Conservation (phyloP, 2,329 filamentous ascomycete species). For the Ophiostoma montium region DNA sequence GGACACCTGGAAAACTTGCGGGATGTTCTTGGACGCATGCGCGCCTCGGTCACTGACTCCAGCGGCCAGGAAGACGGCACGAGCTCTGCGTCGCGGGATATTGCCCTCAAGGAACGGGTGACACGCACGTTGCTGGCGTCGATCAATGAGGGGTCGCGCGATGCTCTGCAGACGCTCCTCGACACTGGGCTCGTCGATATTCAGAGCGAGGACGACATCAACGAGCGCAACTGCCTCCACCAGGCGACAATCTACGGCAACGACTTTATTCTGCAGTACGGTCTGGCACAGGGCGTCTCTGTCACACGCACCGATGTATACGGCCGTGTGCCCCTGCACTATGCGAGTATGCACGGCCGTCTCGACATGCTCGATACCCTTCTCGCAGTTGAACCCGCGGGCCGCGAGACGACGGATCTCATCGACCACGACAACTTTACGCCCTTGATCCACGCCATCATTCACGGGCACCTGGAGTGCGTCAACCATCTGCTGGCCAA, state of each 20-base stretch:
- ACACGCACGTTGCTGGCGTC: constrained; percentile 84
- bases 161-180: constrained; percentile 61
- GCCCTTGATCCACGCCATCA: constrained; percentile 86
- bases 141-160: constrained; percentile 69
- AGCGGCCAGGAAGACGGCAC: constrained; percentile 23
- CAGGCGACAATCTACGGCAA: constrained; percentile 94
- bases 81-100: constrained; percentile 28
- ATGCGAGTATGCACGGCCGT: constrained; percentile 88
- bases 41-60: constrained; percentile 36
- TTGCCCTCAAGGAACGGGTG: constrained; percentile 54
- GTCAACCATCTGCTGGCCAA: constrained; percentile 63
- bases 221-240: constrained; percentile 89
- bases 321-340: constrained; percentile 83
- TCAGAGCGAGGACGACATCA: constrained; percentile 93
- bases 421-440: constrained; percentile 98
- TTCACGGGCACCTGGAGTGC: constrained; percentile 69
- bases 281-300: constrained; percentile 61
- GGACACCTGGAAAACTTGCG: constrained; percentile 65
- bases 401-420: constrained; percentile 63
- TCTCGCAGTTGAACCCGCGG: constrained; percentile 45
- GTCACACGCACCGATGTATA: constrained; percentile 81
- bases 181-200: constrained; percentile 74
- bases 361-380: constrained; percentile 69
- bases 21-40: constrained; percentile 68
- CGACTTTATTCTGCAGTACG: constrained; percentile 59